Percentiles rank a stretch among this genome's conserved stretches.
Conservation (phyloP, 495 filamentous ascomycete genomes). For the Letharia columbiana region DNA sequence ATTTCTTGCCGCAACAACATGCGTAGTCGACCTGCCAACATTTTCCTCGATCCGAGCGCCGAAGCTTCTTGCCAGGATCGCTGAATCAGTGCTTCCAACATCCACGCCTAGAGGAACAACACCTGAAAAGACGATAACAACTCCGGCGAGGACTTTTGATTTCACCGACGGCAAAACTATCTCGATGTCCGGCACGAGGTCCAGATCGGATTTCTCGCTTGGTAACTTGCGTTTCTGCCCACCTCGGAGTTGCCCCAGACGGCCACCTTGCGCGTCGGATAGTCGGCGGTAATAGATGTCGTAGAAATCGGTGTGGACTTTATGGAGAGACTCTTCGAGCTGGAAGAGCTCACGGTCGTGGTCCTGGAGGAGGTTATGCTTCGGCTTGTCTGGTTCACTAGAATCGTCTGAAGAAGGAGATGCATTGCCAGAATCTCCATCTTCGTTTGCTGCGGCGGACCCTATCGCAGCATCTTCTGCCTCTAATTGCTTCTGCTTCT, state of each 20-base stretch:
- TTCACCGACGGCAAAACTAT: slow-evolving; percentile 74
- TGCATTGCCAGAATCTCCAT: slow-evolving; percentile 23
- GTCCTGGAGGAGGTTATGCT: slow-evolving; percentile 77
- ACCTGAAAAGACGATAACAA: slow-evolving; percentile 76
- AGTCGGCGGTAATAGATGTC: slow-evolving; percentile 60
- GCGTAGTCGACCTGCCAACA: slow-evolving; percentile 51
- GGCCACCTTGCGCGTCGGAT: slow-evolving; percentile 43
- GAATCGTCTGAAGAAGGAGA: slow-evolving; percentile 37
- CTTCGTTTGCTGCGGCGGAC: slow-evolving; percentile 32
- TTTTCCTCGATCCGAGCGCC: slow-evolving; percentile 62
- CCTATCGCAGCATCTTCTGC: slow-evolving; percentile 54
- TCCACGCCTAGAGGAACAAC: slow-evolving; percentile 76
- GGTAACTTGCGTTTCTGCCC: slow-evolving; percentile 44
- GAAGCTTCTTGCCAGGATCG: slow-evolving; percentile 73
- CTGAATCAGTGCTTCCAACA: slow-evolving; percentile 70
- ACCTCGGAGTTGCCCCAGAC: slow-evolving; percentile 51
- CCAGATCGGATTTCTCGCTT: slow-evolving; percentile 44
- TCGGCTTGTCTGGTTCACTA: slow-evolving; percentile 38
- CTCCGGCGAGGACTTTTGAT: slow-evolving; percentile 54
- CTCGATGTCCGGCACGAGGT: slow-evolving; percentile 76
- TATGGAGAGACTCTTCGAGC: slow-evolving; percentile 62
- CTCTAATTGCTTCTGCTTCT: slow-evolving; percentile 82
- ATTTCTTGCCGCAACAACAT: slow-evolving; percentile 62
- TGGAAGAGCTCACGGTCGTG: slow-evolving; percentile 71
- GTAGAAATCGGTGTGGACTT: slow-evolving; percentile 72